Conservation (phyloP, 768 basidiomycete species). For the Daedaleopsis nitida region DNA sequence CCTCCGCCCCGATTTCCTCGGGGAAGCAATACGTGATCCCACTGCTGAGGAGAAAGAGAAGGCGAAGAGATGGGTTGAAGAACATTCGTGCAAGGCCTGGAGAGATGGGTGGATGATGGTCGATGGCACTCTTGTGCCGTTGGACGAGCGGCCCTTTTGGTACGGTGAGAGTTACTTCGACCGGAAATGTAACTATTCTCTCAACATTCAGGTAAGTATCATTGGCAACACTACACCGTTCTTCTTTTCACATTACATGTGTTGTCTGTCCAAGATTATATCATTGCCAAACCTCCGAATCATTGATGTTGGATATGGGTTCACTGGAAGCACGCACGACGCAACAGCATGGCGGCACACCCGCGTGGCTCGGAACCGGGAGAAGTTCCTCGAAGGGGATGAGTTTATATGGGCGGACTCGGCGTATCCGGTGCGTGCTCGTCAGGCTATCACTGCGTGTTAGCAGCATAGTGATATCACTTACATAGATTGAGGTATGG, state of each 20-base stretch:
- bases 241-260: neutral
- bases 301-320: conserved; percentile 36
- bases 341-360: conserved; percentile 34
- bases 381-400: conserved; percentile 24
- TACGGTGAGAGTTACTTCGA: conserved; percentile 42
- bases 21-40: conserved; percentile 31
- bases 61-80: conserved; percentile 41
- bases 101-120: conserved; percentile 38
- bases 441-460: conserved; percentile 21
- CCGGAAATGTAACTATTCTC: conserved; percentile 40
- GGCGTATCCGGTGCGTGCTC: conserved; percentile 38
- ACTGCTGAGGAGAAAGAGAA: conserved; percentile 36
- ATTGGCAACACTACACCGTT: neutral
- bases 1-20: conserved; percentile 20
- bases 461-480: too few relatives aligned
- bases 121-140: conserved; percentile 42
- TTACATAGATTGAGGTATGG: too few relatives aligned
- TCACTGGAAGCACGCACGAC: conserved; percentile 36
- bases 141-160: conserved; percentile 34
- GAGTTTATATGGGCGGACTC: conserved; percentile 44
- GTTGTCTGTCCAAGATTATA: conserved; percentile 14
- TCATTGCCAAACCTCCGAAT: conserved; percentile 39
- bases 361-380: conserved; percentile 21
- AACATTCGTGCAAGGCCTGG: conserved; percentile 37
- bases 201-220: conserved; percentile 31